Conservation (phyloP, 768 basidiomycete genomes). For the Mycena belliarum region DNA sequence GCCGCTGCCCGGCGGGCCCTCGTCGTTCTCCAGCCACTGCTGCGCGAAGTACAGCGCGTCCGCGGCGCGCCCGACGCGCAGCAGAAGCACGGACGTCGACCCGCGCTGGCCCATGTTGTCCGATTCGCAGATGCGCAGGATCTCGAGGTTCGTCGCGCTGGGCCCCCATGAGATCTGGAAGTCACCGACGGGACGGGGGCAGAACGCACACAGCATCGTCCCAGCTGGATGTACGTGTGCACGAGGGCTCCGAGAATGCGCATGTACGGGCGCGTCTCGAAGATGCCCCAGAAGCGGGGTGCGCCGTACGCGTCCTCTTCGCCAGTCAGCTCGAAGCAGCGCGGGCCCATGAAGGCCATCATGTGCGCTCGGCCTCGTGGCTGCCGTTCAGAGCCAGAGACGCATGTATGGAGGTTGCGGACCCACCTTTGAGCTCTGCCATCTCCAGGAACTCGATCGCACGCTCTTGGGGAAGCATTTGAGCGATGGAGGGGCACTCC, state of each 20-base stretch:
- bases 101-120: constrained; percentile 42
- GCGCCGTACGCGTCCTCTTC: not conserved
- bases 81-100: constrained; percentile 38
- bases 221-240: constrained; percentile 33
- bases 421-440: constrained; percentile 3
- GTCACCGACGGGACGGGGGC: not conserved
- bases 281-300: constrained; percentile 24
- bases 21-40: constrained; percentile 25
- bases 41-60: constrained; percentile 46
- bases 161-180: not conserved
- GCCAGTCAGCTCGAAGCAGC: constrained; percentile 8
- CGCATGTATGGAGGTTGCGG: no score
- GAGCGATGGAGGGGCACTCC: not conserved
- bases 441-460: not conserved
- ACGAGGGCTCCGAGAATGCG: constrained; percentile 42
- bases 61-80: constrained; percentile 32
- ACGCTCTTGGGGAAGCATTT: not conserved
- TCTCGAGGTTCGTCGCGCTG: constrained; percentile 40
- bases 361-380: not conserved
- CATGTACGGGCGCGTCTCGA: constrained; percentile 48
- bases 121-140: constrained; percentile 44
- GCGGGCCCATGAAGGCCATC: not conserved
- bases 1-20: constrained; percentile 26
- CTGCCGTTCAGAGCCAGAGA: not conserved
- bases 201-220: constrained; percentile 34